A percentile compares a stretch with the other conserved stretches of the same genome.
phyloP scores from a whole-genome alignment of 2,329 filamentous ascomycete genomes.

The Colletotrichum sp. region DNA sequence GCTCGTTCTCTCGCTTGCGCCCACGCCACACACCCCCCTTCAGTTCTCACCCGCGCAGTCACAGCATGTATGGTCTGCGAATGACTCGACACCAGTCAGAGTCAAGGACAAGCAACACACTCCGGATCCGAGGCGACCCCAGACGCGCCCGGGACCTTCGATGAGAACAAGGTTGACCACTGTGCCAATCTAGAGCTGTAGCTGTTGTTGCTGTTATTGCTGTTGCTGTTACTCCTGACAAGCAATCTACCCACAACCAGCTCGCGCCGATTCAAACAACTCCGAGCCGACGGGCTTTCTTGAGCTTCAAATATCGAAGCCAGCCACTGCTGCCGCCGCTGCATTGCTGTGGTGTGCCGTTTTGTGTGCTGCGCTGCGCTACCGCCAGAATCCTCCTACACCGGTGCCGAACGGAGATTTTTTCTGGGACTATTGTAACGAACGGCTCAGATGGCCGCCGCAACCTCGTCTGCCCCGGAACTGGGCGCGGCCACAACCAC shows the following conservation, averaged over 20 bases:
- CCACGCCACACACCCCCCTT: background rate
- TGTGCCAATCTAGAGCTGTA: constrained; percentile 6
- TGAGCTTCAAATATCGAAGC: constrained; percentile 10
- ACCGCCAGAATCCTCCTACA: background rate
- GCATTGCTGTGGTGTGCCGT: constrained; percentile 4
- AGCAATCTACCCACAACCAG: background rate
- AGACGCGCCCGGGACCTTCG: background rate
- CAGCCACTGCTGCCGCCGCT: constrained; percentile 5
- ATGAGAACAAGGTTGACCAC: constrained; percentile 5
- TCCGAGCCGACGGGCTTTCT: background rate
- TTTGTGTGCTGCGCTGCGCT: background rate
- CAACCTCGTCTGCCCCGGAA: constrained; percentile 12
- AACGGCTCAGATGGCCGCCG: constrained; percentile 8
- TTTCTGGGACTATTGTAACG: background rate
- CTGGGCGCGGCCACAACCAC: background rate
- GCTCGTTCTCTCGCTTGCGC: constrained; percentile 3
- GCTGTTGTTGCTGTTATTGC: background rate
- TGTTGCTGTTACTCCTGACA: background rate
- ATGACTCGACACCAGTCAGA: constrained; percentile 21
- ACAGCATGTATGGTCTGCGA: constrained; percentile 18
- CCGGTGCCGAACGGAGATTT: constrained; percentile 6
- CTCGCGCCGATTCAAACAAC: background rate
- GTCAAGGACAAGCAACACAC: constrained; percentile 9
- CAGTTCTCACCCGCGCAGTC: constrained; percentile 1
- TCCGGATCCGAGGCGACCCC: constrained; percentile 11